Evolutionary conservation across 1,139 yeast species (phyloP), one percentile per base, ranked within the genome.

Genomic region (Pichia sp.): DNA sequence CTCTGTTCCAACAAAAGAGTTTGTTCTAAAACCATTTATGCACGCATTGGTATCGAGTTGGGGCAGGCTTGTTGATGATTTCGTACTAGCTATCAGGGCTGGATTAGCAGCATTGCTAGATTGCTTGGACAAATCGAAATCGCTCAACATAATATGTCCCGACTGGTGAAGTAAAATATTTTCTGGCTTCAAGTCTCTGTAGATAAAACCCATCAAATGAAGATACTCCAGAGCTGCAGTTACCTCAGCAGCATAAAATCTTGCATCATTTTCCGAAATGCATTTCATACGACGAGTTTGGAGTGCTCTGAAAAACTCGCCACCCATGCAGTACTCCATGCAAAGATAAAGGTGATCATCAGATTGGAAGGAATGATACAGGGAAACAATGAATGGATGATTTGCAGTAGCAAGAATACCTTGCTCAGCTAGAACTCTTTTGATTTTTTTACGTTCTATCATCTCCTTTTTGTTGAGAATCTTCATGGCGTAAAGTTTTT

Each of bases 261-360:
- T 76, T 18, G 99, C 98, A 66, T 91, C 98, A 47, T 75, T 80
- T 67, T 95, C 99, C 39, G 82, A 76, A 16, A 95, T 84, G 57
- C 96, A 87, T 66, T 90, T 89, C 49, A 91, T 81, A 56, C 84
- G 87, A 56, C 97, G 77, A 0, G 97, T 90, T 70, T 95, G 99
- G 50, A 95, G 72, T 0, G 99, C 99, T 55, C 99, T 75, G 74
- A 95, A 95, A 66, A 95, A 95, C 70, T 95, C 99, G 46, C 99
- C 99, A 21, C 99, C 99, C 95, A 93, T 90, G 66, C 99, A 95
- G 64, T 93, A 95, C 68, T 95, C 99, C 96, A 95, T 91, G 67
- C 99, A 95, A 49, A 95, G 78, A 64, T 91, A 95, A n/a, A 95
- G 71, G 65, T 87, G 83, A 59, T 91, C 97, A 52, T 88, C 95